phyloP scores from a whole-genome alignment of 176 grass and related monocot genomes.

The Carex scoparia region DNA sequence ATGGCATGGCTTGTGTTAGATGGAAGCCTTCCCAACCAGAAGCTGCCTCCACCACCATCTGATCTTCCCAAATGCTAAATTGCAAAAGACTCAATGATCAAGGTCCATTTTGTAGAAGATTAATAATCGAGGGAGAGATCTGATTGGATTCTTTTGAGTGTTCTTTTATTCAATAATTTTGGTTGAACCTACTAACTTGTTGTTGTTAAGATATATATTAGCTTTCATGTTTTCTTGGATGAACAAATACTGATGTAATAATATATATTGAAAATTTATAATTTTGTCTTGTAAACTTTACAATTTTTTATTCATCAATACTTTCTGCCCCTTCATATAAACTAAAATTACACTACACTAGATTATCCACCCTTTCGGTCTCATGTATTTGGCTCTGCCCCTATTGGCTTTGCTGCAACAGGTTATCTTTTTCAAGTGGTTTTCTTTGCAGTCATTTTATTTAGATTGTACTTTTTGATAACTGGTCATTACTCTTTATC shows the following conservation, averaged over 20 bases:
- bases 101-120: neutral
- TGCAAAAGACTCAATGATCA: neutral
- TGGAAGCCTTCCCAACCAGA: slow-evolving; percentile 52
- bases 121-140: neutral
- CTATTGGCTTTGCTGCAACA: no score
- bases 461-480: neutral
- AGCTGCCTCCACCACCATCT: slow-evolving; percentile 67
- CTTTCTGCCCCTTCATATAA: no score
- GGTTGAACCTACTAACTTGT: neutral
- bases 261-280: no score
- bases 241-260: neutral
- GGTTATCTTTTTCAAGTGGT: no score
- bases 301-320: no score
- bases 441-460: no score
- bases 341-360: no score
- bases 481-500: neutral
- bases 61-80: slow-evolving; percentile 58
- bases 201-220: neutral
- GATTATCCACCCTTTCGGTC: no score
- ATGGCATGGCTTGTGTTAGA: slow-evolving; percentile 84
- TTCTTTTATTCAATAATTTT: neutral
- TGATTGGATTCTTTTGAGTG: neutral
- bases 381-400: no score
- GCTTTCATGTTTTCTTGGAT: neutral
- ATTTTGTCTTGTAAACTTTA: no score